Percentiles rank a stretch among this genome's conserved stretches.
These are phyloP conservation scores for thale cress (Arabidopsis thaliana) DNA, from an alignment of 345 rosid genomes.

Conservation along the genomic window DNA sequence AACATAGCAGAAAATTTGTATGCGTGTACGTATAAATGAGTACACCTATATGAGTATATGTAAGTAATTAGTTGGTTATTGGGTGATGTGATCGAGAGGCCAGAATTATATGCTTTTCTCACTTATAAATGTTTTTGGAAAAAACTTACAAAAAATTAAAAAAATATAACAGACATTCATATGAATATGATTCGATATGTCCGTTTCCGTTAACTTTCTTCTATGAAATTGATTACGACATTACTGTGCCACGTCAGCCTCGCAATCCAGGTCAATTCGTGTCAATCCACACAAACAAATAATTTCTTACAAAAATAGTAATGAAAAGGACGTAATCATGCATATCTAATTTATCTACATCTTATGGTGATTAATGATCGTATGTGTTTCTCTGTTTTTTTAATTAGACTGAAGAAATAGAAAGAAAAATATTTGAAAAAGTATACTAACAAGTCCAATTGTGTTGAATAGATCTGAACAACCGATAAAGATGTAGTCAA, in stretches of 20 bases:
- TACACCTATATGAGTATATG: not conserved
- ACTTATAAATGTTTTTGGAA: not conserved
- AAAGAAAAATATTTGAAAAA: not conserved
- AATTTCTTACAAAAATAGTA: not conserved
- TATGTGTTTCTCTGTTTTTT: too few species aligned
- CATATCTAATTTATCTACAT: conserved; percentile 9
- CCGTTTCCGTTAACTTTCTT: conserved; percentile 29
- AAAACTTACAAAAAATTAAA: not conserved
- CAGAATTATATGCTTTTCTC: conserved; percentile 3
- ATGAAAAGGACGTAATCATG: not conserved
- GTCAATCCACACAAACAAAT: conserved; percentile 31
- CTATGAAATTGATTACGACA: conserved; percentile 30
- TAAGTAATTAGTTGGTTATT: conserved; percentile 14
- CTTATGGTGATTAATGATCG: not conserved
- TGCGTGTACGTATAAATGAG: not conserved
- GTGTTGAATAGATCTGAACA: conserved; percentile 28
- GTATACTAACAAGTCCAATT: conserved; percentile 22
- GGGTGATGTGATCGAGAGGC: conserved; percentile 22
- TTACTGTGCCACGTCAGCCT: conserved; percentile 27
- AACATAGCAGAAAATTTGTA: not conserved
- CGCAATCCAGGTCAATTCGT: conserved; percentile 30
- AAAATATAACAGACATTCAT: conserved; percentile 10
- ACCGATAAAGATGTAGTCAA: conserved; percentile 8
- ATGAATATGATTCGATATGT: conserved; percentile 29
- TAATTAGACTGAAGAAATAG: not conserved